Base-by-base conservation (phyloP, 495 filamentous ascomycete species). In the Talaromyces ruber region DNA sequence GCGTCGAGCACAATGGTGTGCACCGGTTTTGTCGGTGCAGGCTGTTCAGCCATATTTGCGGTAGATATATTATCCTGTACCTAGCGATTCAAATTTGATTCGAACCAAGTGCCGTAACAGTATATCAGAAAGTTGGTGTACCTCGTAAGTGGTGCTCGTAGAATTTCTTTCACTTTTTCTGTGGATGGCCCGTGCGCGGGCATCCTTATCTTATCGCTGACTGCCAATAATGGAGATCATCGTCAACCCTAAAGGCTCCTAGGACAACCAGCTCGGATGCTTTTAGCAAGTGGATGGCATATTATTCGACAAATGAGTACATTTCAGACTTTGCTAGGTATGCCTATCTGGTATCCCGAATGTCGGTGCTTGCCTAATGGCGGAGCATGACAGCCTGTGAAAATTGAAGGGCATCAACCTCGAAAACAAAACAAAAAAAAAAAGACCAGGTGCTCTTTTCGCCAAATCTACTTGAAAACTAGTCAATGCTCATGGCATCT, bases 1-100 rank as follows among this genome's bases (percentile, higher is more conserved):
- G 94, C 84, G 73, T 99, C 94, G 62, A 99, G 77, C 60, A 98
- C 82, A 43, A 99, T 83, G 12, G 89, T 88, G 77, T 95, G 84
- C 55, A 96, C 80, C 4, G 87, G 79, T 70, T 94, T 94, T n/a
- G 78, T 53, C 3, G 76, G 62, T 39, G 69, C 24, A 21, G 50
- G 64, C 22, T 67, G 62, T 32, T 78, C 74, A 62, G 75, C 70
- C 80, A 81, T 83, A 54, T 58, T 68, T 63, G 16, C 30, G 55
- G 32, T 16, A 58, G 54, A 32, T 59, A n/a, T 28, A 11, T 24
- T 1, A n/a, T 37, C 3, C 6, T 18, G 6, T 18, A 22, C 24
- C 16, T 16, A 22, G 29, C 34, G 12, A 30, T 5, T 18, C 6
- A 25, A 28, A 54, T 2, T 25, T 6, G 4, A 16, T 6, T 54